Percentiles rank a stretch among this genome's conserved stretches.
Conservation (phyloP, 257 asterid species). For the Primulina eburnea region DNA sequence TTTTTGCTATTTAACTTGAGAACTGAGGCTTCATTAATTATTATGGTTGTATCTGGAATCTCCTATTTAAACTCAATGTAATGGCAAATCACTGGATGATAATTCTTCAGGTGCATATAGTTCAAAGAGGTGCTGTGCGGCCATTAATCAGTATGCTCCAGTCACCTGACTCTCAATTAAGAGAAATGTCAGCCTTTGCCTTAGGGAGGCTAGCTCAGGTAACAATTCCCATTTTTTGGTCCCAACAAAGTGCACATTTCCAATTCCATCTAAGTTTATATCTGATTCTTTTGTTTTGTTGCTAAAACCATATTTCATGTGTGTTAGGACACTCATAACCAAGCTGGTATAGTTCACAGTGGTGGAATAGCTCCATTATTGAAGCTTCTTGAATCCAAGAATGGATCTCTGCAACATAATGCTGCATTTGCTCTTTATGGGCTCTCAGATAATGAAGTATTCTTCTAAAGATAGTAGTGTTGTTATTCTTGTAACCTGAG, state of each 20-base stretch:
- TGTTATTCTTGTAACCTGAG: background rate
- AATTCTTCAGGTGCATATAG: conserved; percentile 77
- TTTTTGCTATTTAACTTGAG: conserved; percentile 12
- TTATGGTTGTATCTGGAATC: background rate
- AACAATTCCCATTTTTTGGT: conserved; percentile 20
- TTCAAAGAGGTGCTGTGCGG: conserved; percentile 96
- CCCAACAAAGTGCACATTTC: conserved; percentile 2
- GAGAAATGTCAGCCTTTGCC: conserved; percentile 98
- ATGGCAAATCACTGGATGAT: conserved; percentile 18
- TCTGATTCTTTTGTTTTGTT: background rate
- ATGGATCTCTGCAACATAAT: conserved; percentile 96
- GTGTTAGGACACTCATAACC: conserved; percentile 85
- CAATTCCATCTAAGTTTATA: background rate
- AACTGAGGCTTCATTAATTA: background rate
- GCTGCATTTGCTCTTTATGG: conserved; percentile 99
- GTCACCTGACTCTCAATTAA: conserved; percentile 84
- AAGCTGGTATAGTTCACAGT: conserved; percentile 96
- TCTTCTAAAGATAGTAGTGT: conserved; percentile 12
- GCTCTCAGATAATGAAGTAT: conserved; percentile 97
- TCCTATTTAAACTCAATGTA: background rate
- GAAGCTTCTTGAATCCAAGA: conserved; percentile 89
- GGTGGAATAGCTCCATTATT: conserved; percentile 81
- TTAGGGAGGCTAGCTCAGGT: conserved; percentile 99
- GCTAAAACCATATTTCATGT: conserved; percentile 13
- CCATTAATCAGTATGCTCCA: conserved; percentile 97